A percentile compares a stretch with the other conserved stretches of the same genome.
Conservation (phyloP, 805 yeast genomes). For the Barnettozyma pratensis region DNA sequence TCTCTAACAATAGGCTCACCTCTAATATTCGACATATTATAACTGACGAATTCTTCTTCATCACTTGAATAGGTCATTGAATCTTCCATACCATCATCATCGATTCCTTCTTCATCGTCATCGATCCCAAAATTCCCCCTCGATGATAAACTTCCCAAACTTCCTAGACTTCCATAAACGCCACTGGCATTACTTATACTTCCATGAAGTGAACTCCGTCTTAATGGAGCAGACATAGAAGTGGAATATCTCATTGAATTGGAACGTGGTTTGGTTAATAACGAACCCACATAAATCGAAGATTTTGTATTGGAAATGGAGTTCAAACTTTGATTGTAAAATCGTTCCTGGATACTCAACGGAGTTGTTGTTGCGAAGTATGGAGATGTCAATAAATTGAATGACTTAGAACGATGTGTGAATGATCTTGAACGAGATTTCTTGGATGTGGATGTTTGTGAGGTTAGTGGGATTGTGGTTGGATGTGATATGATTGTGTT, state of each 20-base stretch:
- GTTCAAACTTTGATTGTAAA: constrained; percentile 11
- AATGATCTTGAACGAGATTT: not conserved
- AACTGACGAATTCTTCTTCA: constrained; percentile 9
- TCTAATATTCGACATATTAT: constrained; percentile 13
- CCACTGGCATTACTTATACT: too few relatives aligned
- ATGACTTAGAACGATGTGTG: constrained; percentile 13
- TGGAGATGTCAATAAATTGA: constrained; percentile 9
- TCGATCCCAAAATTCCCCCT: too few relatives aligned
- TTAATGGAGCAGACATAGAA: not conserved
- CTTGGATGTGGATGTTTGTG: not conserved
- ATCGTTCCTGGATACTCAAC: constrained; percentile 11
- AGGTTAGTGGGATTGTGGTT: not conserved
- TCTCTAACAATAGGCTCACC: constrained; percentile 13
- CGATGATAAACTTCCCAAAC: too few relatives aligned
- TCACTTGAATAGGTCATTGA: constrained; percentile 7
- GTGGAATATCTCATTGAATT: constrained; percentile 10
- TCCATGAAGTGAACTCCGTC: too few relatives aligned
- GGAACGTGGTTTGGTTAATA: constrained; percentile 10
- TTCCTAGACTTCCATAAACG: too few relatives aligned
- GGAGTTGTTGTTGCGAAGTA: constrained; percentile 12
- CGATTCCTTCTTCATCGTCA: not conserved
- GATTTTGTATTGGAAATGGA: constrained; percentile 2
- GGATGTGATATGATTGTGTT: too few relatives aligned
- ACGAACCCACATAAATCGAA: not conserved
- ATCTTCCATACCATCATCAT: constrained; percentile 5